Base-by-base conservation (phyloP, 176 grass and related monocot species). In the Ampelocalamus luodianensis region DNA sequence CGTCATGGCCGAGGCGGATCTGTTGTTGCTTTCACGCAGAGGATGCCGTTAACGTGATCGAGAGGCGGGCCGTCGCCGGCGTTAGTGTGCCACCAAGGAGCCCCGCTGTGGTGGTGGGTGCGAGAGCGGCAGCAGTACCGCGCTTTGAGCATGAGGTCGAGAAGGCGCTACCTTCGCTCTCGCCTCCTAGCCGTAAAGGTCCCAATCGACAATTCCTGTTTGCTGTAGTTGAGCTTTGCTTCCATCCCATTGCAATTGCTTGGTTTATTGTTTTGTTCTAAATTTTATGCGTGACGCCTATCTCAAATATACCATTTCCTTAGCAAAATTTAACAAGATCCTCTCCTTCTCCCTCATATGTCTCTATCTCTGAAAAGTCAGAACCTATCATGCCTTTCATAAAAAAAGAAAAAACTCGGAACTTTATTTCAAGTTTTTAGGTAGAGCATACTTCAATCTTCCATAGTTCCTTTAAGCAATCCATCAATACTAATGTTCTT, bases 171-270 rank as follows among this genome's bases (percentile, higher is more conserved):
- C 97, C 64, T 99, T 99, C 72, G 93, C 93, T 74, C 93, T 99
- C 8, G 97, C 36, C 97, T 99, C 79, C 93, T 99, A 18, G 93
- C 97, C 29, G 97, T 99, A 46, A 99, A 99, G 97, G 97, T 98
- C 77, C 22, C 14, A 34, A 27, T 81, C n/a, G n/a, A n/a, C n/a
- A n/a, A n/a, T 66, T 50, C 23, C 45, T 34, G 53, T 84, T 75
- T 80, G 0, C n/a, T 51, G 0, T 49, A 73, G 40, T 61, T 39
- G 38, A 87, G 20, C 50, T 87, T 61, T 68, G 53, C 45, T 80
- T 69, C 65, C 32, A 13, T 75, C 29, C 38, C 43, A 49, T 58
- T 74, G 15, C 29, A 51, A 75, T 74, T 90, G 22, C 13, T 58
- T 83, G 73, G 5, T 58, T 78, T 42, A 49, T 29, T 72, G 22